Evolutionary conservation across 371 early-diverging fungal species (phyloP).

Genomic region (Quaeritorhiza haematococci): DNA sequence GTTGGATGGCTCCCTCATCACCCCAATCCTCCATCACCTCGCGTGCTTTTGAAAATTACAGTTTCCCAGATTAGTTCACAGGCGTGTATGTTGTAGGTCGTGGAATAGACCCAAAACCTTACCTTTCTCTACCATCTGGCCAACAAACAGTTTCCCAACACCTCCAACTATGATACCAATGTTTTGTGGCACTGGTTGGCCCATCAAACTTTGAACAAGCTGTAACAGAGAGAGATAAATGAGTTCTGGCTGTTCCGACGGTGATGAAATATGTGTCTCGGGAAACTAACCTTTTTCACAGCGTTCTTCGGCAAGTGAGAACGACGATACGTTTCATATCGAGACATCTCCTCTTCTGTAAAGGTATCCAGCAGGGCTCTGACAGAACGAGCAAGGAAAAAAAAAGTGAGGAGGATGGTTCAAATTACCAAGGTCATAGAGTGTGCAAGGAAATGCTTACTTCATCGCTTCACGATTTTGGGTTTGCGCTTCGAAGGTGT

Average conservation of each 20-base stretch:
- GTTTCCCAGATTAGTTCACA: no score
- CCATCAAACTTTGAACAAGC: constrained; percentile 5
- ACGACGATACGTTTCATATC: constrained; percentile 88
- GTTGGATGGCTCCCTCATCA: constrained; percentile 10
- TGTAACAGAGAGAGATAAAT: no score
- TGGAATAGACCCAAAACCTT: constrained; percentile 6
- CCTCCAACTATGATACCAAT: constrained; percentile 89
- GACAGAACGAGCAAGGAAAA: no score
- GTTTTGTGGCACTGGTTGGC: constrained; percentile 14
- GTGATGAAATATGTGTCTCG: no score
- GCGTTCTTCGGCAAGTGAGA: constrained; percentile 70
- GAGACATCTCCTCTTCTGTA: constrained; percentile 70
- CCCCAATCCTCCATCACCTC: constrained; percentile 28
- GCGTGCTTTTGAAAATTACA: constrained; percentile 29
- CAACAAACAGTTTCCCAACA: constrained; percentile 92
- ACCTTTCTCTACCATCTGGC: constrained; percentile 90
- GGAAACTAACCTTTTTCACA: constrained; percentile 3
- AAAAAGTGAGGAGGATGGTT: neutral
- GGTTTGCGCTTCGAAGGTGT: constrained; percentile 8
- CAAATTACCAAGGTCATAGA: neutral
- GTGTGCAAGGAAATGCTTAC: constrained; percentile 1
- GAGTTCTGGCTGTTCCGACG: no score
- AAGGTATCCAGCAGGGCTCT: constrained; percentile 74
- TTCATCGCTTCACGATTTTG: constrained; percentile 17
- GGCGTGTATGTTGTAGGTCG: neutral